A percentile compares a stretch with the other conserved stretches of the same genome.
Conservation (phyloP, 2,329 filamentous ascomycete species). For the Aureobasidium mangrovei region DNA sequence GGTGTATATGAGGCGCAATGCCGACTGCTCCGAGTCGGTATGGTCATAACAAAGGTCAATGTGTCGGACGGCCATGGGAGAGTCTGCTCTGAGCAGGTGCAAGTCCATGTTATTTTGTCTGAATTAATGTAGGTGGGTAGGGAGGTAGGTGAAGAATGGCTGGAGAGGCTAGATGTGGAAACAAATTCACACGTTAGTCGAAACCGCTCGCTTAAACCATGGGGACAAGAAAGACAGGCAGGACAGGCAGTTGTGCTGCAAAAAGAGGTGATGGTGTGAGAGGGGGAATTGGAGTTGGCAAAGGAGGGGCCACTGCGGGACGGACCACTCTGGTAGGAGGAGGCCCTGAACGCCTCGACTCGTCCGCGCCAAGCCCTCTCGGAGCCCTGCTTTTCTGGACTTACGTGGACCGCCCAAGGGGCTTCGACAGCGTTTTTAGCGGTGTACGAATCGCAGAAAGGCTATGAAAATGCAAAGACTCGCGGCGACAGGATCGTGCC, state of each 20-base stretch:
- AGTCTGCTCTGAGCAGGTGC: slow-evolving; percentile 22
- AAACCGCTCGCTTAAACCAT: background rate
- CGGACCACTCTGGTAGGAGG: background rate
- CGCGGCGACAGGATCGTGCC: no score
- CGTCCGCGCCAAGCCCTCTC: no score
- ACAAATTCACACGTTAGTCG: background rate
- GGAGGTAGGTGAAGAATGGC: background rate
- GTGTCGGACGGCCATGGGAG: slow-evolving; percentile 32
- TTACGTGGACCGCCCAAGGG: no score
- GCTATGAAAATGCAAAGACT: no score
- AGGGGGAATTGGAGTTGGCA: background rate
- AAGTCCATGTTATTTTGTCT: slow-evolving; percentile 12
- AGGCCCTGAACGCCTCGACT: no score
- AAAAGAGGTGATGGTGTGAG: background rate
- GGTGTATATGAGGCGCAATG: slow-evolving; percentile 66
- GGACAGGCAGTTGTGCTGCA: background rate
- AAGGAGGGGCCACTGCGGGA: background rate
- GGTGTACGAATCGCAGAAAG: background rate
- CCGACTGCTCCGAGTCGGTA: slow-evolving; percentile 67
- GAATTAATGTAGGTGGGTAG: background rate
- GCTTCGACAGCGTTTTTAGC: no score
- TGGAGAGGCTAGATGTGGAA: background rate
- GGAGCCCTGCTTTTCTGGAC: no score
- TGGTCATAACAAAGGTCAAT: slow-evolving; percentile 74
- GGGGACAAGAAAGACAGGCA: background rate